Evolutionary conservation across 2,329 filamentous ascomycete species (phyloP).

Genomic region (Pseudonectria buxi): DNA sequence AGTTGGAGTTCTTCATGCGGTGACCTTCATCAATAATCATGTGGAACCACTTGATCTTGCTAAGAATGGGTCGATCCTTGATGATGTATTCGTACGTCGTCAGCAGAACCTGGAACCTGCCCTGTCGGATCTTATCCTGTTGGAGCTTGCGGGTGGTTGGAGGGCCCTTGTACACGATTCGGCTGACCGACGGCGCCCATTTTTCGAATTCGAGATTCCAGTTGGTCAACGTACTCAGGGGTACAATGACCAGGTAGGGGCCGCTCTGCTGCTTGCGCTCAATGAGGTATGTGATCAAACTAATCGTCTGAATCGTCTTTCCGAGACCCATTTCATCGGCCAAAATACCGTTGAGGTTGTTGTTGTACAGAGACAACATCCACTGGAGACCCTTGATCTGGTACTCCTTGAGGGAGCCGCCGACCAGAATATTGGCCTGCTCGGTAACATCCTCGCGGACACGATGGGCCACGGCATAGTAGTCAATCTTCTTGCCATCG

Average conservation of each 20-base stretch:
- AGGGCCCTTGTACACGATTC: slow-evolving; percentile 95
- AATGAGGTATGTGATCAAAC: slow-evolving; percentile 92
- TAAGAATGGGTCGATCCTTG: slow-evolving; percentile 90
- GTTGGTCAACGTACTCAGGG: slow-evolving; percentile 93
- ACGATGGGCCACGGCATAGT: slow-evolving; percentile 96
- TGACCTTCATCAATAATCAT: slow-evolving; percentile 99
- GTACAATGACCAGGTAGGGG: slow-evolving; percentile 93
- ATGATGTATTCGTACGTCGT: slow-evolving; percentile 99
- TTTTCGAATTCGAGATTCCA: slow-evolving; percentile 99
- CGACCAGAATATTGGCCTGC: slow-evolving; percentile 82
- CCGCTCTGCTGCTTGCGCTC: slow-evolving; percentile 89
- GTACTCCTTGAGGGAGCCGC: slow-evolving; percentile 92
- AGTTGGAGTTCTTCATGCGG: slow-evolving; percentile 98
- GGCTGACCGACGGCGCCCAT: slow-evolving; percentile 82
- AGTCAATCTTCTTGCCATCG: slow-evolving; percentile 79
- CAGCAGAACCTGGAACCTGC: slow-evolving; percentile 89
- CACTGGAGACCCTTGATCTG: slow-evolving; percentile 97
- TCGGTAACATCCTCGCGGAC: slow-evolving; percentile 84
- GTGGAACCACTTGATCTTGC: slow-evolving; percentile 99
- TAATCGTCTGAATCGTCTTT: slow-evolving; percentile 99
- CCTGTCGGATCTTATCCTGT: slow-evolving; percentile 89
- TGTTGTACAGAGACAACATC: slow-evolving; percentile 99
- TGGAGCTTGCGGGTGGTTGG: slow-evolving; percentile 82
- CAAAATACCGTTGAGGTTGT: slow-evolving; percentile 97
- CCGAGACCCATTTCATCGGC: slow-evolving; percentile 99